These are phyloP conservation scores for Nicotiana tomentosiformis DNA, from an alignment of 257 asterid genomes.

Conservation along the genomic window DNA sequence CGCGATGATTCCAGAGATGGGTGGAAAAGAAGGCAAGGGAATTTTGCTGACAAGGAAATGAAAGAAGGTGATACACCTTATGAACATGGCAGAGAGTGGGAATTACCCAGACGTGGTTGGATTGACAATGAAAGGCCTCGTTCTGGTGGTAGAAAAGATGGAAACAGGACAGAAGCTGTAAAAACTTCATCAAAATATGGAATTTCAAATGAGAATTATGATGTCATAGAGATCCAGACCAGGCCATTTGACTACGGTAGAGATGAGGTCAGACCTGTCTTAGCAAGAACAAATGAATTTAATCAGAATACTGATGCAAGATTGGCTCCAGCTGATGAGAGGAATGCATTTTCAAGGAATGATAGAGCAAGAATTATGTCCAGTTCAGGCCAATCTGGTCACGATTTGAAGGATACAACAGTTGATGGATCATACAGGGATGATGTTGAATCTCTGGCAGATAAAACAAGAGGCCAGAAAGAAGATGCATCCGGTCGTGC, in stretches of 20 bases:
- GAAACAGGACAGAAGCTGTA: conserved; percentile 91
- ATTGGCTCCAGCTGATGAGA: conserved; percentile 40
- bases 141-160: conserved; percentile 79
- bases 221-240: conserved; percentile 96
- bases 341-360: conserved; percentile 35
- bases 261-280: conserved; percentile 52
- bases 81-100: conserved; percentile 91
- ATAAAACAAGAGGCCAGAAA: conserved; percentile 32
- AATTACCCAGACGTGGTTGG: conserved; percentile 75
- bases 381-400: conserved; percentile 49
- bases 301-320: conserved; percentile 37
- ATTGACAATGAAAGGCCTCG: conserved; percentile 62
- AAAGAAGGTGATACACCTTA: conserved; percentile 55
- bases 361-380: conserved; percentile 44
- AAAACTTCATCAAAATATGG: conserved; percentile 93
- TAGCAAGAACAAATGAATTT: conserved; percentile 38
- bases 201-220: conserved; percentile 89
- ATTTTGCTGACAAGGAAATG: conserved; percentile 45
- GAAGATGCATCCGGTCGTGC: conserved; percentile 38
- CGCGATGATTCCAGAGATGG: conserved; percentile 59
- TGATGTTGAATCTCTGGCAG: conserved; percentile 35
- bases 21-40: conserved; percentile 76
- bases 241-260: conserved; percentile 73
- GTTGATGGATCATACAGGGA: conserved; percentile 56
- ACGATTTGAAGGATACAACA: conserved; percentile 53